Evolutionary conservation across 2,329 filamentous ascomycete genomes (phyloP).

Genomic region (Colletotrichum shisoi): DNA sequence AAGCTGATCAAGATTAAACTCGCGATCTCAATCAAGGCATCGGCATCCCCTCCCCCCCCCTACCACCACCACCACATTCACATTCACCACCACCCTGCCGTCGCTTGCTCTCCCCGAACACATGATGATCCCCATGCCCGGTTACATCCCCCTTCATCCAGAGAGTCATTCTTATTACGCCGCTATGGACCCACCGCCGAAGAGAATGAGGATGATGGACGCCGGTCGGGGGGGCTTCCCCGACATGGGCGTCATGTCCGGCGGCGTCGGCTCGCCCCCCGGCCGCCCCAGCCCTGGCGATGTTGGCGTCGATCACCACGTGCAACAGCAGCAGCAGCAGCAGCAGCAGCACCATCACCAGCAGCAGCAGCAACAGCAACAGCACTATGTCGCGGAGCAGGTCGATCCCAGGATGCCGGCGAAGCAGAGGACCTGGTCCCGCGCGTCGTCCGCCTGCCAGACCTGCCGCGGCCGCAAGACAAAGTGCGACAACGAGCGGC

Average conservation of each 20-base stretch:
- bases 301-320: conserved; percentile 22
- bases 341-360: too few relatives aligned
- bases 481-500: conserved; percentile 51
- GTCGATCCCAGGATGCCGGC: conserved; percentile 25
- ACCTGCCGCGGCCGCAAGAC: conserved; percentile 50
- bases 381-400: conserved; percentile 1
- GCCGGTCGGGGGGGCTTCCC: conserved; percentile 34
- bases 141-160: background rate
- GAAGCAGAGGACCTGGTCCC: conserved; percentile 36
- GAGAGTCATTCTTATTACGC: conserved; percentile 10
- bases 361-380: too few relatives aligned
- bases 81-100: background rate
- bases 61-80: too few relatives aligned
- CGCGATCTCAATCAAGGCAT: conserved; percentile 7
- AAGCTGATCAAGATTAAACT: conserved; percentile 32
- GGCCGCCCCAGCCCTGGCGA: background rate
- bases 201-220: conserved; percentile 39
- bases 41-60: conserved; percentile 4
- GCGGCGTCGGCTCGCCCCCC: conserved; percentile 19
- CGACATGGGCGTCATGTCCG: conserved; percentile 27
- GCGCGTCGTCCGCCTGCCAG: conserved; percentile 46
- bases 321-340: too few relatives aligned
- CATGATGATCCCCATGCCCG: conserved; percentile 24
- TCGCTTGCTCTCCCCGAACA: conserved; percentile 33
- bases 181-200: conserved; percentile 36